phyloP scores from a whole-genome alignment of 2,329 filamentous ascomycete genomes.

The Colletotrichum godetiae region DNA sequence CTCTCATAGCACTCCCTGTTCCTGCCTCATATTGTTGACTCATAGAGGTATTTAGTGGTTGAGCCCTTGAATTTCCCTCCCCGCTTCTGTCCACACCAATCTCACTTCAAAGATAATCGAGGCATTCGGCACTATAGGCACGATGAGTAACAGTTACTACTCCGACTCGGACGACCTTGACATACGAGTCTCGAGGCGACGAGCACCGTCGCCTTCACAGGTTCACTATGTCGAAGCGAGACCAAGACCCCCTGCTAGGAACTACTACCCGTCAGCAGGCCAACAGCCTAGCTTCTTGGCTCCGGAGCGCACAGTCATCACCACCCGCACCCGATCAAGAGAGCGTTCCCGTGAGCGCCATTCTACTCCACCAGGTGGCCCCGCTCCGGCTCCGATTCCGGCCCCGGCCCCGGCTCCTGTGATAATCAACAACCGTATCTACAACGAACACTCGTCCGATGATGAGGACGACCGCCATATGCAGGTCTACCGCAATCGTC shows the following conservation, averaged over 20 bases:
- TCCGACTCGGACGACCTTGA: conserved; percentile 67
- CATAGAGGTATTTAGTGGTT: neutral
- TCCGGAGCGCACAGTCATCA: conserved; percentile 59
- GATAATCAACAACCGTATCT: conserved; percentile 69
- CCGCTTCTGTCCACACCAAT: neutral
- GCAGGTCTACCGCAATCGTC: conserved; percentile 43
- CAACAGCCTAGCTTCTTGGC: conserved; percentile 50
- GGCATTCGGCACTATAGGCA: neutral
- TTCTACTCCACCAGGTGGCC: conserved; percentile 50
- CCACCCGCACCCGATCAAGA: conserved; percentile 51
- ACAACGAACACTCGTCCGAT: conserved; percentile 61
- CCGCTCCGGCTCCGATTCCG: conserved; percentile 41
- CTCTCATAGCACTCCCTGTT: neutral
- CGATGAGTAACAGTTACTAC: conserved; percentile 53
- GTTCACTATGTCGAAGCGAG: conserved; percentile 59
- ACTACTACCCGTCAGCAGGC: conserved; percentile 52
- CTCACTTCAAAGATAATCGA: neutral
- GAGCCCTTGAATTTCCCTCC: neutral
- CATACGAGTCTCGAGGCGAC: conserved; percentile 56
- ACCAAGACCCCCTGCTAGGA: conserved; percentile 50
- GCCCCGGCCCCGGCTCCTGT: conserved; percentile 54
- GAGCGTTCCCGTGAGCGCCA: conserved; percentile 60
- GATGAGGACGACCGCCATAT: conserved; percentile 49
- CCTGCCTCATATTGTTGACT: neutral
- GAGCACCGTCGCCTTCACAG: conserved; percentile 51